Base-by-base conservation (phyloP, 345 rosid species). In the Heritiera littoralis region DNA sequence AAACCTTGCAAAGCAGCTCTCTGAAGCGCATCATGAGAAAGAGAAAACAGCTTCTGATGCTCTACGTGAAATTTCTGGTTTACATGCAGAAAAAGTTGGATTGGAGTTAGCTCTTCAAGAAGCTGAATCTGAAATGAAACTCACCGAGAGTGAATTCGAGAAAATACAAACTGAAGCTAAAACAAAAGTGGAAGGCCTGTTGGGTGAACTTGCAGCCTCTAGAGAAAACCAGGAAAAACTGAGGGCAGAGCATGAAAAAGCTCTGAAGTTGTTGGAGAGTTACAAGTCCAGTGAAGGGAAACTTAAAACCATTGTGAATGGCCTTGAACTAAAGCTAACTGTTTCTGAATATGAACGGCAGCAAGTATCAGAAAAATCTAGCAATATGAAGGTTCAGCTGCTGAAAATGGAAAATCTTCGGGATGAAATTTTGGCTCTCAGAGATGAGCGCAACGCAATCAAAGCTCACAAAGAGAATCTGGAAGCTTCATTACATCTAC, bases 261-360 rank as follows among this genome's bases (percentile, higher is more conserved):
- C 83, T 66, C 64, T 61, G 60, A 84, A 81, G 77, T 28, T 74
- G 81, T 78, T 84, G 82, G 86, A 81, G 76, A 80, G 73, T 72
- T 77, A 72, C 81, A 85, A 74, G 77, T 85, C 80, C 9, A 77
- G 72, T 45, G 92, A 90, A 85, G 92, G 84, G 70, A 84, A 86
- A 54, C 77, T 87, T 15, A 84, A 77, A 82, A 81, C 83, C 65
- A 78, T 49, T 23, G 58, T 85, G 48, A 86, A 85, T 56, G 85
- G 56, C 32, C 88, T 89, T 23, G 92, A 89, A 79, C 74, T 82
- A 66, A 88, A 82, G 86, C 88, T 88, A 35, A 86, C 90, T 14
- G 88, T 88, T 40, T 89, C 87, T 9, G 89, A 89, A 76, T 88
- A 84, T 56, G 91, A 91, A 76, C 68, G 83, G 18, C 90, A 87